These are phyloP conservation scores for Xylaria arbuscula DNA, from an alignment of 2,329 filamentous ascomycete genomes.

Conservation along the genomic window DNA sequence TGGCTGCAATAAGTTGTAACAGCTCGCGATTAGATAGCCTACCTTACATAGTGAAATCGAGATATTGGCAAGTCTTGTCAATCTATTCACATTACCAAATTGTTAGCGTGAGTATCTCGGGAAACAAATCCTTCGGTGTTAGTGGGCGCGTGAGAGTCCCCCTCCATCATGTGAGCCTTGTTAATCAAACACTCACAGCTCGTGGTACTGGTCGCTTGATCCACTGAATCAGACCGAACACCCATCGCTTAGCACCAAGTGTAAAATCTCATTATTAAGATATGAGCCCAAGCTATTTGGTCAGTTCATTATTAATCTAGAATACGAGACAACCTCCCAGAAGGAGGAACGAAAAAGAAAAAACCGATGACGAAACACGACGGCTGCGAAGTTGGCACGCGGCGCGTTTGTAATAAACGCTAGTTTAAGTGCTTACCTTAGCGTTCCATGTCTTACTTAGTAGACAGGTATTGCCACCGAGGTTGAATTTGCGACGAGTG, in stretches of 20 bases:
- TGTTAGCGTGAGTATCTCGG: constrained; percentile 19
- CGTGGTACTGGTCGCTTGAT: constrained; percentile 35
- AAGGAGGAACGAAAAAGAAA: neutral
- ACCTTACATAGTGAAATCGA: constrained; percentile 9
- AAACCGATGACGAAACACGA: neutral
- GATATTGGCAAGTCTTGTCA: neutral
- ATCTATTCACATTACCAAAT: constrained; percentile 2
- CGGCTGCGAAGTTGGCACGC: constrained; percentile 5
- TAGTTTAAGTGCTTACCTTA: neutral
- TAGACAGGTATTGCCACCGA: constrained; percentile 16
- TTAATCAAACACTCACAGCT: constrained; percentile 19
- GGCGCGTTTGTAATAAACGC: neutral
- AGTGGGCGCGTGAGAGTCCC: constrained; percentile 29
- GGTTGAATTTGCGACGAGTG: constrained; percentile 25
- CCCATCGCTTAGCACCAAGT: constrained; percentile 1
- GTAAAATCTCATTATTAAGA: constrained; percentile 10
- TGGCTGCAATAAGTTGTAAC: constrained; percentile 18
- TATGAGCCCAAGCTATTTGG: neutral
- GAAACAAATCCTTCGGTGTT: constrained; percentile 19
- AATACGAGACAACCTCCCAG: neutral
- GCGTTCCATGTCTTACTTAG: neutral
- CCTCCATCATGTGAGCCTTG: constrained; percentile 32
- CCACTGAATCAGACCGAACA: constrained; percentile 18
- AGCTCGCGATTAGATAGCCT: constrained; percentile 16
- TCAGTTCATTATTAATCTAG: neutral